Base-by-base conservation (phyloP, 140 eudicot genomes). In the Erigeron philadelphicus region DNA sequence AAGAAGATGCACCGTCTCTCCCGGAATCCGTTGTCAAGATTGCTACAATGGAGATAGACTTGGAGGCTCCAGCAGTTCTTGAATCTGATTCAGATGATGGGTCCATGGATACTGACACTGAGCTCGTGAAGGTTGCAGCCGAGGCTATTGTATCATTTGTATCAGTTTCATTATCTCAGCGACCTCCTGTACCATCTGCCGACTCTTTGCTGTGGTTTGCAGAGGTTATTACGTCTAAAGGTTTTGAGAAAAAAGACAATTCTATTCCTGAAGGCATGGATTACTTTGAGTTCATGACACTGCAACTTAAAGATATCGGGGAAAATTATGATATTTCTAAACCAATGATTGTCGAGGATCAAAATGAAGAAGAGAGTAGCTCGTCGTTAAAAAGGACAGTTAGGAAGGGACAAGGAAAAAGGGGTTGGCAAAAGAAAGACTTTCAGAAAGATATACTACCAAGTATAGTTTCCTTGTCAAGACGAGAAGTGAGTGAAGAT, bases 401-500 rank as follows among this genome's bases (percentile, higher is more conserved):
- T 1, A 81, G 89, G 49, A 89, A 79, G 50, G 79, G 82, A 64
- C 90, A 78, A 60, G 82, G 85, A 54, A 84, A 74, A 62, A 83
- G 87, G 77, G 90, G 90, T 53, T 78, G 85, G 61, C 86, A 71
- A 62, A 49, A 70, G 61, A 84, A 67, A 70, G 97, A 90, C 75
- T 90, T 90, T 71, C 96, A 86, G 66, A 84, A 81, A 75, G 95
- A 88, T 68, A 52, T 88, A 16, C 76, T 92, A 48, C 98, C 98
- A 6, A 80, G 83, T 66, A 82, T 92, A 5, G 81, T 84, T 73
- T 77, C 98, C 10, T 75, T 79, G 71, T 73, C 83, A 1, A 64
- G 95, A 68, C 81, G 82, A 5, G 95, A 88, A 72, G 88, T 92
- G 76, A 85, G 76, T 0, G 93, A 92, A 78, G 98, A 92, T 89